Evolutionary conservation across 2,329 filamentous ascomycete genomes (phyloP).

Genomic region (Talaromyces islandicus): DNA sequence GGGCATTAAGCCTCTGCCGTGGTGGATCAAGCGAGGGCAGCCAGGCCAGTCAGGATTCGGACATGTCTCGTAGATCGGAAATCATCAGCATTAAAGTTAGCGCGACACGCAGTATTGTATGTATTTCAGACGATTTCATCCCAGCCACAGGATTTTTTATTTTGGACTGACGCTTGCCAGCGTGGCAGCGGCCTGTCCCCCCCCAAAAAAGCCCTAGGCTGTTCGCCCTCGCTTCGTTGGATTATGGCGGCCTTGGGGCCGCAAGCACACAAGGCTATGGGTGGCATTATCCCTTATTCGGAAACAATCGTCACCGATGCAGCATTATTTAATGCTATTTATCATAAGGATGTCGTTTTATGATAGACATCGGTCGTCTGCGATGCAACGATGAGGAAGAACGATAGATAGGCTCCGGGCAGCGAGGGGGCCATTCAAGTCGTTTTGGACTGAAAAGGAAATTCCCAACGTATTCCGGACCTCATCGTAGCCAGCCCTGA

Average conservation of each 20-base stretch:
- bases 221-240: not conserved
- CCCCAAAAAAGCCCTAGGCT: not conserved
- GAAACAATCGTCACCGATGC: slow-evolving; percentile 1
- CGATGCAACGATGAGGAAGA: not conserved
- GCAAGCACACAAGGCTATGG: not conserved
- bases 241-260: not conserved
- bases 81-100: slow-evolving; percentile 14
- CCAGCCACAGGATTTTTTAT: slow-evolving; percentile 15
- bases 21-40: slow-evolving; percentile 17
- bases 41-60: slow-evolving; percentile 8
- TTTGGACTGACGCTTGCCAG: slow-evolving; percentile 25
- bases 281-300: slow-evolving; percentile 1
- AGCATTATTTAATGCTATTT: slow-evolving; percentile 3
- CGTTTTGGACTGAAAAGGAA: not conserved
- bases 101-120: slow-evolving; percentile 9
- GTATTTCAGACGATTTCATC: slow-evolving; percentile 8
- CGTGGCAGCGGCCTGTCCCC: slow-evolving; percentile 19
- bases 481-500: not conserved
- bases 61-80: slow-evolving; percentile 12
- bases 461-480: not conserved
- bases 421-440: not conserved
- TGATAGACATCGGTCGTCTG: not conserved
- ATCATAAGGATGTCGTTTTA: not conserved
- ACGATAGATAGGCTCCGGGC: not conserved
- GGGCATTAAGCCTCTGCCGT: slow-evolving; percentile 15